Base-by-base conservation (phyloP, 1,284 basidiomycete genomes). In the Boletus smithii region DNA sequence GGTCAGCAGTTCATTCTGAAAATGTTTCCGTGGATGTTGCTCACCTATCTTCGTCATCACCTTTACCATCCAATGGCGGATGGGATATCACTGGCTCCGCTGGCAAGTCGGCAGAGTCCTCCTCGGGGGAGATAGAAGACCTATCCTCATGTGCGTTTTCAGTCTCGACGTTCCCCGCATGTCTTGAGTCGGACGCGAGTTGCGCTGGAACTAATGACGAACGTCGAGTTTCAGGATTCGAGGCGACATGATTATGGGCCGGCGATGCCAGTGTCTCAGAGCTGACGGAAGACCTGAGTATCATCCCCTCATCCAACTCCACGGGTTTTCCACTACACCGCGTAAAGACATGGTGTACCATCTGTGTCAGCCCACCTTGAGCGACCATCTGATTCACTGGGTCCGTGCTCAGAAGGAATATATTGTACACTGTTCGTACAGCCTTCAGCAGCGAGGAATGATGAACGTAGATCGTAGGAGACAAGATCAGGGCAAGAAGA, bases 371-470 rank as follows among this genome's bases (percentile, higher is more conserved):
- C 14, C 94, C 92, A 17, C 94, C 95, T 69, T 98, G 95, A 8
- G 95, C 95, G 23, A 97, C 92, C 70, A 91, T 92, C 69, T 97
- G 95, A 59, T 95, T 97, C 44, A 93, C 88, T 5, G 87, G 80
- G 59, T 95, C 92, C 29, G 80, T 78, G 57, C 90, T 93, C 49
- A 97, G 76, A 26, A 97, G 75, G 67, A 97, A 98, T 49, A 98
- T 86, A 63, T 97, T 97, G 72, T 97, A 97, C 2, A 98, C 94
- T 6, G 95, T 97, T 31, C 95, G 80, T 23, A 98, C 90, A 23
- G 95, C 92, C 68, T 95, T 95, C 55, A 98, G 79, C 30, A 98
- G 75, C 11, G 91, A 90, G 7, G 91, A 95, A 65, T 97, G 94
- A 67, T 97, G 95, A 3, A 97, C 90, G 32, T 91, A 77, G 55